Percentiles rank a stretch among this genome's conserved stretches.
Conservation (phyloP, 352 stramenopile species). For the Phytopythium vexans region DNA sequence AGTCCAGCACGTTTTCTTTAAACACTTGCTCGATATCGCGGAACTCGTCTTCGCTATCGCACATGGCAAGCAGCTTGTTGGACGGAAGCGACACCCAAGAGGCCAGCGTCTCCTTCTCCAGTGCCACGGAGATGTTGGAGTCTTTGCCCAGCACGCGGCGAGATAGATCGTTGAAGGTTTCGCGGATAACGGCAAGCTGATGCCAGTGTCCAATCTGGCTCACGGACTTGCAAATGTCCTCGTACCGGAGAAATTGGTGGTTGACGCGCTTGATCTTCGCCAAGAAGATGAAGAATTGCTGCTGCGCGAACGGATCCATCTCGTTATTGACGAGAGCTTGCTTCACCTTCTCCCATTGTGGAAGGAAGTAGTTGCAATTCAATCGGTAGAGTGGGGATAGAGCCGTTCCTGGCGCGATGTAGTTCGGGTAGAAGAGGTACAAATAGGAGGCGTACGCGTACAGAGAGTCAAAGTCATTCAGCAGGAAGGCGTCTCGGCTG, state of each 20-base stretch:
- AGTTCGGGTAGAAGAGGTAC: slow-evolving; percentile 65
- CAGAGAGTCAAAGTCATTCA: slow-evolving; percentile 74
- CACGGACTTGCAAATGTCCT: slow-evolving; percentile 48
- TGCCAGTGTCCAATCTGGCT: slow-evolving; percentile 52
- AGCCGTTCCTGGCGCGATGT: slow-evolving; percentile 37
- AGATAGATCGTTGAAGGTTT: slow-evolving; percentile 69
- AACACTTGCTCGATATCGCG: slow-evolving; percentile 59
- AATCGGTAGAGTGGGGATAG: slow-evolving; percentile 50
- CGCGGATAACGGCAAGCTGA: slow-evolving; percentile 35
- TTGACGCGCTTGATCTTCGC: slow-evolving; percentile 65
- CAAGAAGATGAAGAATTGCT: slow-evolving; percentile 75
- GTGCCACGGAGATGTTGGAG: slow-evolving; percentile 59
- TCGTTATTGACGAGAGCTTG: slow-evolving; percentile 46
- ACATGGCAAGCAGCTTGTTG: slow-evolving; percentile 48
- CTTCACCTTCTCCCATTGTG: slow-evolving; percentile 74
- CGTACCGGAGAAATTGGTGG: slow-evolving; percentile 54
- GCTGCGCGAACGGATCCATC: slow-evolving; percentile 64
- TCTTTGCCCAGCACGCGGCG: slow-evolving; percentile 63
- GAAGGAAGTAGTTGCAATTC: slow-evolving; percentile 49
- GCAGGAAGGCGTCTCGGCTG: slow-evolving; percentile 58
- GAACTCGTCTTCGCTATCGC: slow-evolving; percentile 62
- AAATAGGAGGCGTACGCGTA: slow-evolving; percentile 64
- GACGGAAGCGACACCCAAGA: slow-evolving; percentile 49
- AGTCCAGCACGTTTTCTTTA: slow-evolving; percentile 69
- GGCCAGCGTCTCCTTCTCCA: slow-evolving; percentile 70